These are phyloP conservation scores for Fusarium veterinarium DNA, from an alignment of 2,329 filamentous ascomycete genomes.

Conservation along the genomic window DNA sequence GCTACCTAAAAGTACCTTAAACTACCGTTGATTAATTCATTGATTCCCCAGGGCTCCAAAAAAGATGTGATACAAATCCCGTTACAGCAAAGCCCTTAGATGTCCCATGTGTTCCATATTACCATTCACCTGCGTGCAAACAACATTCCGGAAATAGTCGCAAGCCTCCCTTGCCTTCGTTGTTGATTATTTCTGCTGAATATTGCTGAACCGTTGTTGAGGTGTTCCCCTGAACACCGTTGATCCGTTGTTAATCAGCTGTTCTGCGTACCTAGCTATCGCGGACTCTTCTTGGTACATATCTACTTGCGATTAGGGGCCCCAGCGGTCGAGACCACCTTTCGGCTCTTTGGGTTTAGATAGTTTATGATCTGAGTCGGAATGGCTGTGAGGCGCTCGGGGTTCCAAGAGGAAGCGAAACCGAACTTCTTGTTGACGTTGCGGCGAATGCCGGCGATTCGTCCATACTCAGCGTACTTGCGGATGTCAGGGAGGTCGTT, in stretches of 20 bases:
- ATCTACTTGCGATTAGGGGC: neutral
- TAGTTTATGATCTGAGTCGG: neutral
- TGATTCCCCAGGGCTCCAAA: neutral
- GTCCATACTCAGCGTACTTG: neutral
- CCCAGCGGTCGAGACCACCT: neutral
- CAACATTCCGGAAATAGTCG: neutral
- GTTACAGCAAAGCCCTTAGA: neutral
- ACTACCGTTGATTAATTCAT: neutral
- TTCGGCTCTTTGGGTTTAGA: fast-evolving
- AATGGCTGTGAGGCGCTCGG: fast-evolving
- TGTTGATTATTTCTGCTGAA: neutral
- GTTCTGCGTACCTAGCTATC: neutral
- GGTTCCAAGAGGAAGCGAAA: neutral
- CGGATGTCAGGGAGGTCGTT: neutral
- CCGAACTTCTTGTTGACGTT: neutral
- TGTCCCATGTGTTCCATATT: neutral
- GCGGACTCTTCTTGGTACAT: neutral
- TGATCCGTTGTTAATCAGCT: neutral
- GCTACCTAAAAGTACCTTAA: neutral
- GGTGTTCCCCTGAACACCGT: neutral
- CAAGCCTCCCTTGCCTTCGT: no score
- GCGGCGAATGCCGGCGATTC: neutral
- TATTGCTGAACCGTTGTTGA: no score
- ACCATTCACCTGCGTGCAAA: neutral
- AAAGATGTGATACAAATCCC: neutral